phyloP scores from a whole-genome alignment of 805 yeast genomes.

The Zygosaccharomyces rouxii region DNA sequence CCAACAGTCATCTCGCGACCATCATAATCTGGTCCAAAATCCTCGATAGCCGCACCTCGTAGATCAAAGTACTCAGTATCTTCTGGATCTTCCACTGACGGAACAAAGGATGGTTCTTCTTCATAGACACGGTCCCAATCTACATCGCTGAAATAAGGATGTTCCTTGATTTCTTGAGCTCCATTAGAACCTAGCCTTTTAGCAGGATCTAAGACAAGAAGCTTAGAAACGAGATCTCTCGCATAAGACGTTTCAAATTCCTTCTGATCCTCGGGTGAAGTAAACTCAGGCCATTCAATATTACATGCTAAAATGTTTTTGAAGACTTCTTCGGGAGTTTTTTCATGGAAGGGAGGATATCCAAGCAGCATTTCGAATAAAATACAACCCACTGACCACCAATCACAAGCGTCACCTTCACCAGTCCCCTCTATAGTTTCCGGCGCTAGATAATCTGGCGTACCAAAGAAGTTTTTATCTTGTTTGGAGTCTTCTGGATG shows the following conservation, averaged over 20 bases:
- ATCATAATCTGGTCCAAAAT: conserved; percentile 28
- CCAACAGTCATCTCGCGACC: conserved; percentile 8
- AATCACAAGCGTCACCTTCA: conserved; percentile 62
- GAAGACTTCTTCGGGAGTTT: conserved; percentile 75
- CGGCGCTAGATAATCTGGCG: conserved; percentile 97
- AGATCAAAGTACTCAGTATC: conserved; percentile 86
- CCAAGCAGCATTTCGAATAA: conserved; percentile 89
- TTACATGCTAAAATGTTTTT: conserved; percentile 68
- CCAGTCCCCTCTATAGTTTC: conserved; percentile 84
- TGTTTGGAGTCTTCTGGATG: conserved; percentile 61
- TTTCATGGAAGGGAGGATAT: conserved; percentile 89
- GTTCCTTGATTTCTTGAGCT: conserved; percentile 70
- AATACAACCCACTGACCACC: conserved; percentile 99
- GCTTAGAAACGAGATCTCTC: conserved; percentile 60
- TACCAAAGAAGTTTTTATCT: conserved; percentile 77
- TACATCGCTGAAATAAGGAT: conserved; percentile 68
- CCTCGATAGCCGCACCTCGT: conserved; percentile 75
- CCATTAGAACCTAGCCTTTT: conserved; percentile 76
- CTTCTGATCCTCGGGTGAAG: conserved; percentile 47
- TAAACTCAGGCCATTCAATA: conserved; percentile 79
- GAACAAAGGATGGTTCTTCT: conserved; percentile 79
- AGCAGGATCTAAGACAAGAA: conserved; percentile 60
- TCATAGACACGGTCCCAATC: conserved; percentile 71
- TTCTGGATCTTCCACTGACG: conserved; percentile 72
- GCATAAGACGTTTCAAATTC: conserved; percentile 61